Base-by-base conservation (phyloP, 2,329 filamentous ascomycete species). In the Diaporthe sp. region DNA sequence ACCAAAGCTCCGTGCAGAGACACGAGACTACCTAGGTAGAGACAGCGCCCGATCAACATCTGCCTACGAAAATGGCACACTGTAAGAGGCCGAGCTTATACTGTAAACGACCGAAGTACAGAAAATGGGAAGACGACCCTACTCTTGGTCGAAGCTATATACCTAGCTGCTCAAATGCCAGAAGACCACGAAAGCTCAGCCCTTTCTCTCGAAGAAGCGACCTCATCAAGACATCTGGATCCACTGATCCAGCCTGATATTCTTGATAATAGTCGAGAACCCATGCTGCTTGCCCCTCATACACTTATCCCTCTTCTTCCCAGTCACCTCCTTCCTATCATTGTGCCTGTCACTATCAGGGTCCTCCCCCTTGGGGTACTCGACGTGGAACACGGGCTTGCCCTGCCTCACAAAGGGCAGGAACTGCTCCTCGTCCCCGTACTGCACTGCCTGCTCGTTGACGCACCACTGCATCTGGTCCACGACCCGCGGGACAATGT, bases 361-460 rank as follows among this genome's bases (percentile, higher is more conserved):
- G 19, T 76, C 75, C 62, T 76, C 75, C 5, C 84, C 86, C 76
- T 88, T 86, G 8, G 89, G 88, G 79, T 92, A 92, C 81, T 92
- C 90, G 75, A 92, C 90, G 78, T 91, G 88, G 77, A 92, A 92
- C 17, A 92, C 90, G 0, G 90, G 89, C 79, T 92, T 91, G 15
- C 84, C 84, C 3, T 85, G 85, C 15, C 85, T 78, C 51, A 89
- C 85, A 78, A 91, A 91, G 0, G 85, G 81, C 7, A 81, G 79
- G 79, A 88, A 92, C 3, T 81, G 84, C 25, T 83, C 81, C 79
- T 90, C 91, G 78, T 92, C 89, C 1, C 82, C 60, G 76, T 89
- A 89, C 78, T 90, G 78, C 34, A 86, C 84, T 78, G 90, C 92
- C 80, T 91, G 87, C 82, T 92, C 90, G 79, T 91, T 90, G 71